Base-by-base conservation (phyloP, 2,329 filamentous ascomycete genomes). In the Tricladium varicosporioides region DNA sequence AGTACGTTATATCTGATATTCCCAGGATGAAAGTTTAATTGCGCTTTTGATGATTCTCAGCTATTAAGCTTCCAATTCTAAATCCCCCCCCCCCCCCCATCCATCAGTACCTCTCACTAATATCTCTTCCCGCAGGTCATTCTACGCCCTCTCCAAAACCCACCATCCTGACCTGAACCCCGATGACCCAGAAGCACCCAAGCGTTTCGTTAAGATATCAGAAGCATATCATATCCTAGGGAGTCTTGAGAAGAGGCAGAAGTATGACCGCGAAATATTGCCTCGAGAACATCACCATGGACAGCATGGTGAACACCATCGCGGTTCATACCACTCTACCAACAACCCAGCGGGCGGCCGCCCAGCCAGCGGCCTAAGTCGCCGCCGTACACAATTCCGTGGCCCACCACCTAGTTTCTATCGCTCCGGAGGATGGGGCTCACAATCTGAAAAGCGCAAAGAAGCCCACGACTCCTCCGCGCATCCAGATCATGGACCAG, bases 161-260 rank as follows among this genome's bases (percentile, higher is more conserved):
- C 88, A 96, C 80, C 94, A 99, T 74, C 94, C 94, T 1, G 94
- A 99, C 79, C 85, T 86, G 71, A 95, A 97, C 78, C 90, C 81
- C 59, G 70, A 82, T 65, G 88, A 96, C 73, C 88, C 89, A 4
- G 71, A 76, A 57, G 89, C 92, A 60, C 79, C 86, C 3, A 76
- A 83, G 57, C 89, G 87, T 70, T 99, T 96, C 79, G 85, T 92
- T 72, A 81, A 84, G 65, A 88, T 97, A 71, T 88, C 85, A 70
- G 88, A 94, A 71, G 92, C 92, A 65, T 97, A 96, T 78, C 79
- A 84, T 57, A 74, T 89, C 46, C 88, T 97, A 57, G 84, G 86
- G 57, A 83, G 87, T 63, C 78, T 87, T 15, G 79, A 85, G 16
- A 92, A 91, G 70, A 91, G 92, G 67, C 80, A 85, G 60, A 76